These are phyloP conservation scores for Pulveroboletus sp. DNA, from an alignment of 768 basidiomycete species.

Conservation along the genomic window DNA sequence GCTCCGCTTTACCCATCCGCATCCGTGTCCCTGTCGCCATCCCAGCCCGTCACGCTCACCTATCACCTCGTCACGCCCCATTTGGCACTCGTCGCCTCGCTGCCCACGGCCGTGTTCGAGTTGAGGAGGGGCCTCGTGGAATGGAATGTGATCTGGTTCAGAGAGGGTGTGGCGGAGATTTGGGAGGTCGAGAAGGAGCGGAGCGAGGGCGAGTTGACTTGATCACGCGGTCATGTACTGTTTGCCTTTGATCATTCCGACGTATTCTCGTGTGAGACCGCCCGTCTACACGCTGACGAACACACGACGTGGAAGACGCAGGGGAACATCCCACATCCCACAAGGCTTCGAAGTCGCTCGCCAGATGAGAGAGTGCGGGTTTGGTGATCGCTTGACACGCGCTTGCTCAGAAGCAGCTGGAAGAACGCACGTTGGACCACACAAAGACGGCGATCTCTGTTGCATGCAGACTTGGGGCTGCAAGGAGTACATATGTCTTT, in stretches of 20 bases:
- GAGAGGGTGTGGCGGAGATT: constrained; percentile 80
- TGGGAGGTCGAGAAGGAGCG: constrained; percentile 66
- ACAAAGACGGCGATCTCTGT: background rate
- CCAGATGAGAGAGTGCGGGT: background rate
- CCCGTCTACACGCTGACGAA: background rate
- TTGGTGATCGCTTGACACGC: background rate
- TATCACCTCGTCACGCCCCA: constrained; percentile 77
- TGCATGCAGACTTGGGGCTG: no score
- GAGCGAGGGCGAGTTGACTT: constrained; percentile 19
- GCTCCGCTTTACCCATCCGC: constrained; percentile 66
- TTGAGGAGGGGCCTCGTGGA: constrained; percentile 72
- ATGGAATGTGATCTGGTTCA: constrained; percentile 82
- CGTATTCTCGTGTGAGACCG: background rate
- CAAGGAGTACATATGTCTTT: no score
- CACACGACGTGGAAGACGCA: background rate
- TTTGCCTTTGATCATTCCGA: background rate
- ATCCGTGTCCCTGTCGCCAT: constrained; percentile 55
- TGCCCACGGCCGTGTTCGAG: constrained; percentile 71
- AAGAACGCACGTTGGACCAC: background rate
- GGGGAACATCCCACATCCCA: background rate
- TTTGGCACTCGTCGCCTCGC: constrained; percentile 63
- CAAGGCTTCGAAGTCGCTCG: background rate
- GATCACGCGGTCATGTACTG: background rate
- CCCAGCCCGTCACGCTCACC: constrained; percentile 66
- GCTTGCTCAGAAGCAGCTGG: background rate